These are phyloP conservation scores for Eucalyptus leucophloia DNA, from an alignment of 345 rosid genomes.

Conservation along the genomic window DNA sequence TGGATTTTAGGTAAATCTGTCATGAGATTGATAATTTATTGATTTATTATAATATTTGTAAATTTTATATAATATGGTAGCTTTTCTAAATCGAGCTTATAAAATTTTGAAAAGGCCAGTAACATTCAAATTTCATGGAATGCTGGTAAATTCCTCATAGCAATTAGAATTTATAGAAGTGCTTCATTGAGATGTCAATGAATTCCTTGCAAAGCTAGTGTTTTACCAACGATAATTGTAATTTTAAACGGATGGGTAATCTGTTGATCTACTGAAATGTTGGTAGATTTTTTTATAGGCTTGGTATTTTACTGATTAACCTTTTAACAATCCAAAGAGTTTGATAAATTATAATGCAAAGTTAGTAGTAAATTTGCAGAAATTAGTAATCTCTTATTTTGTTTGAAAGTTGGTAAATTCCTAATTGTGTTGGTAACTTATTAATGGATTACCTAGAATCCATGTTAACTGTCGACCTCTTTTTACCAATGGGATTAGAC, in stretches of 20 bases:
- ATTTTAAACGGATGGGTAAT: not conserved
- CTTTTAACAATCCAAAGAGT: not conserved
- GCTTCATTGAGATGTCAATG: not conserved
- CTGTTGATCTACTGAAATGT: rapidly evolving
- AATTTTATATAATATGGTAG: not conserved
- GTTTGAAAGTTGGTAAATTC: not conserved
- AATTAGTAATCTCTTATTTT: not conserved
- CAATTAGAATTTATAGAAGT: not conserved
- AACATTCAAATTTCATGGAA: not conserved
- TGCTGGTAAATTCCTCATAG: not conserved
- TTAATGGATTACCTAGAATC: not conserved
- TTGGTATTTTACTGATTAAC: not conserved
- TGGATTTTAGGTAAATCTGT: not conserved
- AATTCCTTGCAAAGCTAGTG: not conserved
- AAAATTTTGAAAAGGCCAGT: not conserved
- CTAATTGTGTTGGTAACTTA: not conserved
- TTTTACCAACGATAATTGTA: not conserved
- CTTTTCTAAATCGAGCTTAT: not conserved
- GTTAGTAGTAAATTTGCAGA: not conserved
- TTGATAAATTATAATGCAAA: not conserved
- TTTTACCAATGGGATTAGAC: not conserved
- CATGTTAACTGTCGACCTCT: rapidly evolving
- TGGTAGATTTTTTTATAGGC: not conserved
- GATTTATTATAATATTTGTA: not conserved
- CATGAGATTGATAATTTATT: not conserved